Evolutionary conservation across 2,329 filamentous ascomycete species (phyloP).

Genomic region (Zalaria obscura): DNA sequence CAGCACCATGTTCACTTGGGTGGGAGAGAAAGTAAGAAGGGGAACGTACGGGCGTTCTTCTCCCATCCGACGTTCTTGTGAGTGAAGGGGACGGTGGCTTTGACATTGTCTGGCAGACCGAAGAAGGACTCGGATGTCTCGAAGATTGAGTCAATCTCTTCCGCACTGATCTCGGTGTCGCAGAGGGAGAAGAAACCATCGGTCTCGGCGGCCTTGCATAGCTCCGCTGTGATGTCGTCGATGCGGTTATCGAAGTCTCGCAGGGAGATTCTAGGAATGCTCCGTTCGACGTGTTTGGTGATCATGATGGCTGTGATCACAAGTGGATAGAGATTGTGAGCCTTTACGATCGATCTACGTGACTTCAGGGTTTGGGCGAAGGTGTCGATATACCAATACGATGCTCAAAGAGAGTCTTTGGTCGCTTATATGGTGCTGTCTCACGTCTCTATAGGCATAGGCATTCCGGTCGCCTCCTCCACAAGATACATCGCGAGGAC

Average conservation of each 20-base stretch:
- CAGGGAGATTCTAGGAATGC: constrained; percentile 40
- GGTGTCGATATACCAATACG: too few relatives aligned
- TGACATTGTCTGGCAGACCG: constrained; percentile 34
- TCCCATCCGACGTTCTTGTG: constrained; percentile 47
- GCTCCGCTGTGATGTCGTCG: constrained; percentile 37
- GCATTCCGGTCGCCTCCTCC: not conserved
- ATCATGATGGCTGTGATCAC: not conserved
- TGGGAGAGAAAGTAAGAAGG: too few relatives aligned
- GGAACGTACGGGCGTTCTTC: constrained; percentile 23
- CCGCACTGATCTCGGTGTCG: constrained; percentile 38
- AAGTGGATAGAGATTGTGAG: not conserved
- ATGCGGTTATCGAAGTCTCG: constrained; percentile 38
- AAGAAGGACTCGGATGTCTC: constrained; percentile 39
- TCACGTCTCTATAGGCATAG: too few relatives aligned
- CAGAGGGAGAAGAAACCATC: constrained; percentile 46
- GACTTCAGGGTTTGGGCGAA: too few relatives aligned
- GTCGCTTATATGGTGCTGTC: too few relatives aligned
- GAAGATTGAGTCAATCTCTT: constrained; percentile 40
- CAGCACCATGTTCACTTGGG: too few relatives aligned
- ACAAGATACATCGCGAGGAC: not conserved
- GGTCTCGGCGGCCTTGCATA: constrained; percentile 41
- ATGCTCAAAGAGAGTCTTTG: too few relatives aligned
- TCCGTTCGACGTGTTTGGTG: constrained; percentile 26
- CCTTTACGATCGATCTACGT: too few relatives aligned
- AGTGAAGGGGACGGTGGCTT: constrained; percentile 41